phyloP scores from a whole-genome alignment of 2,329 filamentous ascomycete genomes.

The Talaromyces sp. region DNA sequence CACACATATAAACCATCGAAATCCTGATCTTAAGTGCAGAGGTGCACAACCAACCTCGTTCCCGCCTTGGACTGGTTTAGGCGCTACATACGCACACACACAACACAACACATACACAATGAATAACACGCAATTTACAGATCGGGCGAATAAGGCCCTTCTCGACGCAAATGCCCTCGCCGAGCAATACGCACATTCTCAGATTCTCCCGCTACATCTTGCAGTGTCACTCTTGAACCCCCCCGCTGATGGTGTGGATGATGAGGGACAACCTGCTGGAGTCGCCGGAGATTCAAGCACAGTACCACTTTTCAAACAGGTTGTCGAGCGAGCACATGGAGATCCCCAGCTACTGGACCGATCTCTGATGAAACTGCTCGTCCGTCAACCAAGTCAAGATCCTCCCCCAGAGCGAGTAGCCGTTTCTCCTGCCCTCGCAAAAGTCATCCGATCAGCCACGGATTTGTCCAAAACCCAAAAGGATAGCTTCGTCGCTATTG shows the following conservation, averaged over 20 bases:
- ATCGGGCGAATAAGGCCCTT: constrained; percentile 84
- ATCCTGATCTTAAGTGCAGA: not conserved
- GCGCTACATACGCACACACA: not conserved
- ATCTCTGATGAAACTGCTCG: constrained; percentile 83
- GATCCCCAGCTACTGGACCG: constrained; percentile 86
- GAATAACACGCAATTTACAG: constrained; percentile 69
- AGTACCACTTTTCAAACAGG: constrained; percentile 85
- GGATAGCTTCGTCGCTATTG: constrained; percentile 88
- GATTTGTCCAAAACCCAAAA: constrained; percentile 97
- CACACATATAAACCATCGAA: not conserved
- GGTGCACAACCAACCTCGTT: not conserved
- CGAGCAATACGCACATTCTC: constrained; percentile 84
- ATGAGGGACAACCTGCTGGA: constrained; percentile 65
- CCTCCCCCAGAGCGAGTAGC: constrained; percentile 86
- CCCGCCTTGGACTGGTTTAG: not conserved
- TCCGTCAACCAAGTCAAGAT: constrained; percentile 88
- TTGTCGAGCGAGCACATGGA: constrained; percentile 88
- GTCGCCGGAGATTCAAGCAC: constrained; percentile 62
- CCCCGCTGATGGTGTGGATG: constrained; percentile 35
- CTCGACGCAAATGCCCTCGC: constrained; percentile 84
- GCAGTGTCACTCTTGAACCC: constrained; percentile 56
- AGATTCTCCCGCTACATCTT: constrained; percentile 85
- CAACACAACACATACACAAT: constrained; percentile 26
- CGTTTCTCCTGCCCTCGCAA: constrained; percentile 75
- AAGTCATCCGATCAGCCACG: constrained; percentile 75